Percentiles rank a stretch among this genome's conserved stretches.
Evolutionary conservation across 192 early-diverging fungal species (phyloP).

Genomic region (Entrophospora sp.): DNA sequence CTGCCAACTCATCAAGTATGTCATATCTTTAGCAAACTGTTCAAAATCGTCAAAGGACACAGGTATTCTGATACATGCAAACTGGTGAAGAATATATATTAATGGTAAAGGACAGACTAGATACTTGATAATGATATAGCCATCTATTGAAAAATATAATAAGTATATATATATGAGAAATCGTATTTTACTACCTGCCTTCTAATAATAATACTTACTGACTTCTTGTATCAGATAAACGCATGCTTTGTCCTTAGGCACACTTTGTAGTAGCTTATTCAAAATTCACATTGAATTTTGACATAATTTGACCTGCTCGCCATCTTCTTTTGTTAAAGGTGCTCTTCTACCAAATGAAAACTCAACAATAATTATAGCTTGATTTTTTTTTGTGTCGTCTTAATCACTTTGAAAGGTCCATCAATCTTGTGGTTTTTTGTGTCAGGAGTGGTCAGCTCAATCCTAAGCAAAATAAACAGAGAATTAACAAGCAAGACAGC

Average conservation of each 20-base stretch:
- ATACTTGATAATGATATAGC: background rate
- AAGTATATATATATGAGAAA: no score
- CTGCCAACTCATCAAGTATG: background rate
- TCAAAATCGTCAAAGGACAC: background rate
- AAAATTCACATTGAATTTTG: conserved; percentile 5
- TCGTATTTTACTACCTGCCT: no score
- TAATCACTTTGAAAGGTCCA: background rate
- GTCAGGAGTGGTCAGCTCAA: background rate
- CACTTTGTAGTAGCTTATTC: background rate
- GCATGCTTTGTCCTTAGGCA: background rate
- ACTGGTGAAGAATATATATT: background rate
- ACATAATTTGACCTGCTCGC: background rate
- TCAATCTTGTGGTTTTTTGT: background rate
- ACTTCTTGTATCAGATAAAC: no score
- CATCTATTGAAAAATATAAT: background rate
- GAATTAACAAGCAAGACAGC: background rate
- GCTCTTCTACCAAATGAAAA: background rate
- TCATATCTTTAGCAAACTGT: background rate
- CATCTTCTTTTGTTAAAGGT: background rate
- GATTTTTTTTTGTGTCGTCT: background rate
- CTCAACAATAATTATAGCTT: no score
- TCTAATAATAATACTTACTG: no score
- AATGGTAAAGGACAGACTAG: background rate
- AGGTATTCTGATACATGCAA: background rate
- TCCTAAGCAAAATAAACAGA: background rate